Evolutionary conservation across 2,329 filamentous ascomycete species (phyloP).

Genomic region (Curvularia eragrostidis): DNA sequence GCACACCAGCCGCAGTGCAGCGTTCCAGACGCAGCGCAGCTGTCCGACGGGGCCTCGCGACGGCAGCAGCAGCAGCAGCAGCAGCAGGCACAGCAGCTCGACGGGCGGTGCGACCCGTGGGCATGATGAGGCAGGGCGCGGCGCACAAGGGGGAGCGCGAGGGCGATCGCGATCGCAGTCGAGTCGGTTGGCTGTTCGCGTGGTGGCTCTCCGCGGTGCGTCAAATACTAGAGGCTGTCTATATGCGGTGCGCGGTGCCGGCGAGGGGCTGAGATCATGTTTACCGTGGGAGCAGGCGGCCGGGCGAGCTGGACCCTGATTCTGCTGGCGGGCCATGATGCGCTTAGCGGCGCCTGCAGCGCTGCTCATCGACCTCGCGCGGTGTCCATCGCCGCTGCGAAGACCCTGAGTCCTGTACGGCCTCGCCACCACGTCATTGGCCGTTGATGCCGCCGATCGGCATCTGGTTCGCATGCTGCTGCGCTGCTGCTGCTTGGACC

Average conservation of each 20-base stretch:
- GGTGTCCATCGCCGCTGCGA: conserved; percentile 28
- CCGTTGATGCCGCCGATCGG: conserved; percentile 18
- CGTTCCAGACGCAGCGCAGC: conserved; percentile 4
- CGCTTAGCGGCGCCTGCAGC: conserved; percentile 3
- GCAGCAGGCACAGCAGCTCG: background rate
- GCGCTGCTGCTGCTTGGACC: too few relatives aligned
- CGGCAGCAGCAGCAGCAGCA: too few relatives aligned
- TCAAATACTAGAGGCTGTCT: too few relatives aligned
- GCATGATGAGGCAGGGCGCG: background rate
- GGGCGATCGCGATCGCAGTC: conserved; percentile 22
- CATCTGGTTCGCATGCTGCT: conserved; percentile 1
- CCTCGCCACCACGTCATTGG: conserved; percentile 11
- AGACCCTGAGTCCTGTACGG: conserved; percentile 16
- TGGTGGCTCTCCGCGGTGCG: background rate
- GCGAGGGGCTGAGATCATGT: conserved; percentile 9
- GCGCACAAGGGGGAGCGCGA: background rate
- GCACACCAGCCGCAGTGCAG: background rate
- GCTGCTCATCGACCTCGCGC: conserved; percentile 22
- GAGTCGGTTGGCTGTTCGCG: background rate
- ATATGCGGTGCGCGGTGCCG: background rate
- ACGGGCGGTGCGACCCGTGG: conserved; percentile 18
- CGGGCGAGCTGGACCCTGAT: conserved; percentile 17
- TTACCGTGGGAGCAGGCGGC: conserved; percentile 6
- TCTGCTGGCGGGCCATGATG: conserved; percentile 9
- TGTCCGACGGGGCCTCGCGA: too few relatives aligned